A percentile compares a stretch with the other conserved stretches of the same genome.
Conservation (phyloP, 139 green algal genomes). For the Ettlia oleoabundans region DNA sequence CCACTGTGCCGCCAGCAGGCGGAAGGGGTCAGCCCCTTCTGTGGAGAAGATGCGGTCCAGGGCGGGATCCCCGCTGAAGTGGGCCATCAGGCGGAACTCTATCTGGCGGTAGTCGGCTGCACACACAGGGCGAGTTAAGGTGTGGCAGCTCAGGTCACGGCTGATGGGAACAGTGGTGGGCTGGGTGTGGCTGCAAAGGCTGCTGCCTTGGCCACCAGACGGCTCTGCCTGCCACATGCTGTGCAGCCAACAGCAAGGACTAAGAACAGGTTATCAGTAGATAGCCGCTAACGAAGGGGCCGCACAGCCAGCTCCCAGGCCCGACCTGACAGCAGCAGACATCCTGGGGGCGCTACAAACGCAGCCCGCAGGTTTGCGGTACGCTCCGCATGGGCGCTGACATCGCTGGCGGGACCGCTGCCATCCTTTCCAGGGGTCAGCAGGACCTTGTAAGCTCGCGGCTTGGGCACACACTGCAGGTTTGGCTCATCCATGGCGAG, state of each 20-base stretch:
- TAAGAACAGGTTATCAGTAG: no score
- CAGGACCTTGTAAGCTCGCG: constrained; percentile 36
- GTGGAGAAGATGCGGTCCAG: constrained; percentile 65
- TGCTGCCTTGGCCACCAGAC: no score
- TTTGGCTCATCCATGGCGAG: constrained; percentile 86
- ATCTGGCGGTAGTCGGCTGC: constrained; percentile 86
- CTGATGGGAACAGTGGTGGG: background rate
- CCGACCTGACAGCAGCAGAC: constrained; percentile 51
- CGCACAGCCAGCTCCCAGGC: background rate
- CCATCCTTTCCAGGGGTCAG: background rate
- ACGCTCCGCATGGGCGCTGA: constrained; percentile 2
- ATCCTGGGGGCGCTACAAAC: constrained; percentile 49
- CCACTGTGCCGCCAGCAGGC: constrained; percentile 63
- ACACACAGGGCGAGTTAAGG: background rate
- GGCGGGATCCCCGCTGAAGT: constrained; percentile 75
- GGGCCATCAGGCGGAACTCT: constrained; percentile 93
- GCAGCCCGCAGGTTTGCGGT: constrained; percentile 38
- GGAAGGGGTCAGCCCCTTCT: constrained; percentile 78
- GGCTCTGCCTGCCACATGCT: no score
- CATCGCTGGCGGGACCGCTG: no score
- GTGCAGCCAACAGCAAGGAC: no score
- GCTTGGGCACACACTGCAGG: constrained; percentile 74
- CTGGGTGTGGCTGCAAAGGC: no score
- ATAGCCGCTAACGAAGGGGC: no score
- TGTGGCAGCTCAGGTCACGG: background rate